These are phyloP conservation scores for Fusarium pseudonygamai DNA, from an alignment of 2,329 filamentous ascomycete species.

Conservation along the genomic window DNA sequence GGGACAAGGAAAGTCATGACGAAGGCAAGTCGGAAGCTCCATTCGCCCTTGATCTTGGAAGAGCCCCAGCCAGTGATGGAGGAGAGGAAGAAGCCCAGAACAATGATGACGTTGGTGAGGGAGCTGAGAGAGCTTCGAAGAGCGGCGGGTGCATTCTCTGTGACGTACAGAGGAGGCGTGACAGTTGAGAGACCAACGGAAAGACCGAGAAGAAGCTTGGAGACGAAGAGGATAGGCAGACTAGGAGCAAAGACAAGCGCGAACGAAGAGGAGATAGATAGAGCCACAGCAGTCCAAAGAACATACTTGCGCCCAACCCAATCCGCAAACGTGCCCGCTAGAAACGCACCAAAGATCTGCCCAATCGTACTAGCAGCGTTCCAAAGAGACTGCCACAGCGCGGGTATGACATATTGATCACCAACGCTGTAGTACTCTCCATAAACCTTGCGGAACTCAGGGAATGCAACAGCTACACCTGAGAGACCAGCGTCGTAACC, in stretches of 20 bases:
- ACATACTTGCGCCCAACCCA: constrained; percentile 35
- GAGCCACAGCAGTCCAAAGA: constrained; percentile 36
- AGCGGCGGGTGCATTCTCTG: constrained; percentile 43
- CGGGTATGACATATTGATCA: constrained; percentile 47
- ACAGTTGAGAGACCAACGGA: constrained; percentile 42
- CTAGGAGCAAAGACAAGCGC: constrained; percentile 42
- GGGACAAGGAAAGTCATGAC: constrained; percentile 45
- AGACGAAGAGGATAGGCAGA: constrained; percentile 42
- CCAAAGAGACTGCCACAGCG: constrained; percentile 51
- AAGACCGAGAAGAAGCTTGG: constrained; percentile 42
- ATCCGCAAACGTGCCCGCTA: constrained; percentile 42
- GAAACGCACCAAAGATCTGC: constrained; percentile 41
- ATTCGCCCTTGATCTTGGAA: constrained; percentile 41
- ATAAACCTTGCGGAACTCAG: constrained; percentile 47
- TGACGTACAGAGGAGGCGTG: constrained; percentile 43
- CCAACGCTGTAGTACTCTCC: constrained; percentile 46
- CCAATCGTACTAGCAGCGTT: constrained; percentile 50
- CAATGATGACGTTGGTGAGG: constrained; percentile 45
- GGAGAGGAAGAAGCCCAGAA: constrained; percentile 44
- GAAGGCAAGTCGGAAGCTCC: constrained; percentile 43
- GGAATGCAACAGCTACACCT: constrained; percentile 49
- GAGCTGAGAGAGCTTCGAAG: constrained; percentile 43
- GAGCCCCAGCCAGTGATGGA: constrained; percentile 42
- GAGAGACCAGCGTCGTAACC: constrained; percentile 50
- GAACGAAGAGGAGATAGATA: constrained; percentile 42